Evolutionary conservation across 2,329 filamentous ascomycete genomes (phyloP).

Genomic region (Microsporum audouinii): DNA sequence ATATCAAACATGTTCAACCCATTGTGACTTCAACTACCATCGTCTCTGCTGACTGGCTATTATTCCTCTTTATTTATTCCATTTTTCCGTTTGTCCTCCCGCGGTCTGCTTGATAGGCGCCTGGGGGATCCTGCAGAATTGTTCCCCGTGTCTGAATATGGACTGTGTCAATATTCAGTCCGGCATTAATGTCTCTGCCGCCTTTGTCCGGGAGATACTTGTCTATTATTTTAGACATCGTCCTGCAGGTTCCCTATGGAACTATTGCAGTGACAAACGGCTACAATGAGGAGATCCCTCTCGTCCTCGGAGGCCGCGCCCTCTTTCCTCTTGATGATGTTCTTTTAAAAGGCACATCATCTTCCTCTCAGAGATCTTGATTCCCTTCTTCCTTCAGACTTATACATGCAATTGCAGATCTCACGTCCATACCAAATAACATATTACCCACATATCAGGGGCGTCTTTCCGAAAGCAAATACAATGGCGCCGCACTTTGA

Average conservation of each 20-base stretch:
- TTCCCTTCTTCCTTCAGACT: not conserved
- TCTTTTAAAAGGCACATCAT: not conserved
- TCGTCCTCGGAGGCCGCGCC: not conserved
- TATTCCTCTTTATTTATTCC: not conserved
- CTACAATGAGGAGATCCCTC: constrained; percentile 1
- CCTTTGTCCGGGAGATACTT: not conserved
- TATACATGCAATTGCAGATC: not conserved
- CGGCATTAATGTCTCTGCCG: constrained; percentile 1
- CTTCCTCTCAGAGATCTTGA: not conserved
- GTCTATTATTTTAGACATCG: not conserved
- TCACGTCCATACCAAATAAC: not conserved
- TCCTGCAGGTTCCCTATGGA: not conserved
- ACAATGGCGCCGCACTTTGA: constrained; percentile 32
- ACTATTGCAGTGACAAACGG: constrained; percentile 4
- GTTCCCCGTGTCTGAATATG: constrained; percentile 1
- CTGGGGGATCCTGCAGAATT: not conserved
- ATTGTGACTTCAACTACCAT: not conserved
- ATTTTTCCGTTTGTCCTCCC: not conserved
- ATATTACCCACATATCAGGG: not conserved
- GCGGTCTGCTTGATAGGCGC: not conserved
- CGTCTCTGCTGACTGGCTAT: not conserved
- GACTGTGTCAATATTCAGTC: not conserved
- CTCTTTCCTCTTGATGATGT: not conserved
- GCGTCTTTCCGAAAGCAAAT: not conserved
- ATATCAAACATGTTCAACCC: not conserved